Evolutionary conservation across 164 flowering plant species (phyloP), one percentile per base, ranked within the genome.

Genomic region (Aristolochia californica): DNA sequence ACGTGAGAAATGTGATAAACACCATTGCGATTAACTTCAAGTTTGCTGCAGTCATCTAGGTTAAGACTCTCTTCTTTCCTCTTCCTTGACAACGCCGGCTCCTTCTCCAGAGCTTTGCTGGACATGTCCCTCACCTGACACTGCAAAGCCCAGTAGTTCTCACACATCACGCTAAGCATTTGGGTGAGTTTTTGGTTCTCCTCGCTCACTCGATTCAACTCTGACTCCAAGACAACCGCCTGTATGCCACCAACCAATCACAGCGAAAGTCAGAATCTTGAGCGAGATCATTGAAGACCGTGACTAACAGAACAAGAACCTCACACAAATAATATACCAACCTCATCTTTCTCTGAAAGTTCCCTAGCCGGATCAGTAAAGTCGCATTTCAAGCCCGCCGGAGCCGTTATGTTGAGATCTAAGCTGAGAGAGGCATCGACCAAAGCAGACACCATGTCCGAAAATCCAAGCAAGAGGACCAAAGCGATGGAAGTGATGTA

Each of bases 61-160:
- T 50, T 54, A 13, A 38, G 58, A n/a, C 64, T 67, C 23, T 66
- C 73, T 1, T 59, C 51, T 30, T 74, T 74, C 62, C 83, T 69
- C 68, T 79, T 82, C 69, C 65, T 74, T 13, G 70, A 38, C 20
- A 56, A 43, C 0, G 51, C 55, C 2, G 43, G 28, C n/a, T 40
- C 24, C 40, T 43, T 26, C 45, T 45, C 25, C 10, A 12, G 11
- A 58, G 40, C 67, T 52, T 56, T 66, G 20, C 65, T 18, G 8
- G 58, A 58, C n/a, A 34, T n/a, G 61, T 70, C 55, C 56, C 43
- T 54, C 56, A 60, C 40, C 28, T 60, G 48, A 40, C n/a, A 38
- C 30, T 60, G 63, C 63, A 60, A 34, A 16, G 27, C 43, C 15
- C 17, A 38, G 38, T 38, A 43, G 10, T 60, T 60, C 28, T 60